phyloP scores from a whole-genome alignment of 108 stramenopile species.

The Asterionellopsis glacialis region DNA sequence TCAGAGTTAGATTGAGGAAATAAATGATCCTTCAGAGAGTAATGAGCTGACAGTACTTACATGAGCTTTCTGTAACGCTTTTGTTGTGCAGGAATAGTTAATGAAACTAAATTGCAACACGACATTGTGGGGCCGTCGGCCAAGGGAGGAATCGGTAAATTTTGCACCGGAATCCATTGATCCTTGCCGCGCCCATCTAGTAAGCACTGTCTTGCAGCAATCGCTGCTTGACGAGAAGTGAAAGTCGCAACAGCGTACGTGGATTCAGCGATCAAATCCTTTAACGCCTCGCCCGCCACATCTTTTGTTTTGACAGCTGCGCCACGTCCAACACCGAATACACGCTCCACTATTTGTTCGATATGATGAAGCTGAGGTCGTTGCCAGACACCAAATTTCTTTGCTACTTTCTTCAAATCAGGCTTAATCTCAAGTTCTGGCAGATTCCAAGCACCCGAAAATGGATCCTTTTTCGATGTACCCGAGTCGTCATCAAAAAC shows the following conservation, averaged over 20 bases:
- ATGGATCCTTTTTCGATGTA: no score
- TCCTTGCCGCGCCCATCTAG: constrained; percentile 73
- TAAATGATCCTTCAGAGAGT: no score
- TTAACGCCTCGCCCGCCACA: neutral
- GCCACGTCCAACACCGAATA: no score
- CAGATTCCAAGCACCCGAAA: no score
- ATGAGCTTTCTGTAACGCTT: constrained; percentile 51
- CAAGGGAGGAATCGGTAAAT: constrained; percentile 74
- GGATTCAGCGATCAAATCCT: constrained; percentile 56
- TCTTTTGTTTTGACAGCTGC: no score
- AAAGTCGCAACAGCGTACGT: constrained; percentile 88
- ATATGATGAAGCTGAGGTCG: no score
- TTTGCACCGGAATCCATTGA: constrained; percentile 60
- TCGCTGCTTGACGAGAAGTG: constrained; percentile 81
- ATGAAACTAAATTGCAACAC: constrained; percentile 79
- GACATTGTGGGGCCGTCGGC: constrained; percentile 79
- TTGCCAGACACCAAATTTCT: no score
- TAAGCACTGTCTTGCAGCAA: constrained; percentile 76
- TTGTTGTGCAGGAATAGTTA: constrained; percentile 71
- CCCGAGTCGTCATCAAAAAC: no score
- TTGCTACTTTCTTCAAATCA: no score
- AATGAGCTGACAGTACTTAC: constrained; percentile 24
- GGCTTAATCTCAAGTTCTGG: no score
- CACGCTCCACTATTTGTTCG: no score
- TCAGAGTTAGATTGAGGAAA: no score